Evolutionary conservation across 208 protist genomes (phyloP).

Genomic region (Wallacemonas sp.): DNA sequence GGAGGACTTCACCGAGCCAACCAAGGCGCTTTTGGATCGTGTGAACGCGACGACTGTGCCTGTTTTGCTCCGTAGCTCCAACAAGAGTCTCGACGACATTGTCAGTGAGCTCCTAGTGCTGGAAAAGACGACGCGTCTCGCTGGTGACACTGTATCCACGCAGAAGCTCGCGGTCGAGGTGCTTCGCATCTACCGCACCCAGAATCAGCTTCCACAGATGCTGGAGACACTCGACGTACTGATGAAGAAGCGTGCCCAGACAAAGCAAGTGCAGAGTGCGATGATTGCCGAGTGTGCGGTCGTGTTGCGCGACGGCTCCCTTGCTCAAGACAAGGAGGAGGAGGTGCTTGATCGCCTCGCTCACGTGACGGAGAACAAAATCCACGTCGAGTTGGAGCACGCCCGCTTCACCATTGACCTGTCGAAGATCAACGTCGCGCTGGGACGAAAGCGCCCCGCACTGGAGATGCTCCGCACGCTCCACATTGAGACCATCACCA

Average conservation of each 20-base stretch:
- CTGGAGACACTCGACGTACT: conserved; percentile 86
- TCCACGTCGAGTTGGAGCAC: conserved; percentile 96
- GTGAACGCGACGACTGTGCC: conserved; percentile 79
- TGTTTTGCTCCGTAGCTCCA: conserved; percentile 66
- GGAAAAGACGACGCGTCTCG: conserved; percentile 91
- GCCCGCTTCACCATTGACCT: conserved; percentile 93
- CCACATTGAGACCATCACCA: conserved; percentile 97
- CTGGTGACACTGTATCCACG: conserved; percentile 70
- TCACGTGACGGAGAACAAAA: conserved; percentile 94
- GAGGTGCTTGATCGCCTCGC: conserved; percentile 91
- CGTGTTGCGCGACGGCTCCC: conserved; percentile 57
- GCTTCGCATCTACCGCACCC: conserved; percentile 86
- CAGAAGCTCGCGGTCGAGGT: conserved; percentile 87
- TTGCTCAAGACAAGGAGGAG: conserved; percentile 49
- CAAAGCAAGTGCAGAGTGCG: conserved; percentile 90
- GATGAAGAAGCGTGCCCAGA: conserved; percentile 94
- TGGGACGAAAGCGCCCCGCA: conserved; percentile 90
- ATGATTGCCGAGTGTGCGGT: conserved; percentile 90
- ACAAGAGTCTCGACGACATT: conserved; percentile 66
- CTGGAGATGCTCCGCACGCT: conserved; percentile 94
- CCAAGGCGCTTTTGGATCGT: conserved; percentile 58
- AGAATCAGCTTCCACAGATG: conserved; percentile 78
- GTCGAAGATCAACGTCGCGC: conserved; percentile 87
- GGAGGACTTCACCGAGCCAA: conserved; percentile 79
- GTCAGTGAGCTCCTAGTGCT: conserved; percentile 85